A percentile compares a stretch with the other conserved stretches of the same genome.
Evolutionary conservation across 306 rosid species (phyloP).

Genomic region (Vigna angularis): DNA sequence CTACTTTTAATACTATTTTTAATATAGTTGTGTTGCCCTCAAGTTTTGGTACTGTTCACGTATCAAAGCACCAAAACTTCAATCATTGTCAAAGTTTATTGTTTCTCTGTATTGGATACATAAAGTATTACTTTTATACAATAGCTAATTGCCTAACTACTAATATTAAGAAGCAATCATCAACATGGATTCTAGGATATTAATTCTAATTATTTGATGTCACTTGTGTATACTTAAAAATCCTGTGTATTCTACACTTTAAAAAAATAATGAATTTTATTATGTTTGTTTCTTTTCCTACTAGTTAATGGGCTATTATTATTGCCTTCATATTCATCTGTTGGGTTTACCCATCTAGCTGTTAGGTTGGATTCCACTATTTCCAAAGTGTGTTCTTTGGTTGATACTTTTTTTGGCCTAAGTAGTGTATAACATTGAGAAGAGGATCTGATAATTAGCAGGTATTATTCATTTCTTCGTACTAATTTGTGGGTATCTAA

Average conservation of each 20-base stretch:
- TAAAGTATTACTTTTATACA: background rate
- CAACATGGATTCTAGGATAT: background rate
- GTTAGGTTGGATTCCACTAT: background rate
- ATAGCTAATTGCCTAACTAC: background rate
- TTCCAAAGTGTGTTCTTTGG: background rate
- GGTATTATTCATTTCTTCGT: background rate
- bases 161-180: background rate
- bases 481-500: background rate
- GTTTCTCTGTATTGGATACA: background rate
- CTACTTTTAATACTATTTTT: background rate
- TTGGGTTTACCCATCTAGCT: background rate
- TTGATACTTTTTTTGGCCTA: constrained; percentile 5
- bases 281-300: too few relatives aligned
- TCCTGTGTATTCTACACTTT: background rate
- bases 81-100: background rate
- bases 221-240: background rate
- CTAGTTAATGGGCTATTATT: too few relatives aligned
- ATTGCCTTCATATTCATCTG: too few relatives aligned
- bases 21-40: background rate
- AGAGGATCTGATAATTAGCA: constrained; percentile 15
- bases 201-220: background rate
- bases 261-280: constrained; percentile 6
- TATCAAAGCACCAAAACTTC: background rate
- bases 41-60: background rate
- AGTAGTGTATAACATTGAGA: background rate